A percentile compares a stretch with the other conserved stretches of the same genome.
Conservation (phyloP, 306 rosid species). For the Acacia crassicarpa region DNA sequence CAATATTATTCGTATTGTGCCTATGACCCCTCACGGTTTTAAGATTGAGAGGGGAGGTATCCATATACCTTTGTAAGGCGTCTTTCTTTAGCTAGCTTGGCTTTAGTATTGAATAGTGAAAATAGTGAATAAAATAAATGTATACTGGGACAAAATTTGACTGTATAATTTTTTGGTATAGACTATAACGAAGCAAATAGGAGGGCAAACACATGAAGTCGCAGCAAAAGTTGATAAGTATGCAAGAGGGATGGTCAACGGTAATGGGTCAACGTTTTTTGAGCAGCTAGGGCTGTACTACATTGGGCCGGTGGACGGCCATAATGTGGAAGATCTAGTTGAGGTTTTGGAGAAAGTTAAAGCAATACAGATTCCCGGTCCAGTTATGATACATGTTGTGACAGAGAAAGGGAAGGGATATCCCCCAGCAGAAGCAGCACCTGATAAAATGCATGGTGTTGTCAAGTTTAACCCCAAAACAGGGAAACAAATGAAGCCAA, state of each 20-base stretch:
- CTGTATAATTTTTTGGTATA: constrained; percentile 12
- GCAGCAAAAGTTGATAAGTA: constrained; percentile 82
- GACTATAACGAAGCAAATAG: constrained; percentile 67
- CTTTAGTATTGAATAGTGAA: too few species aligned
- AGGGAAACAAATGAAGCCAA: constrained; percentile 62
- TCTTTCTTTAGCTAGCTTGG: too few species aligned
- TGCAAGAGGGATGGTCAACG: constrained; percentile 69
- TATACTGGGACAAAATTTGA: constrained; percentile 12
- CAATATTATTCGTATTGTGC: too few species aligned
- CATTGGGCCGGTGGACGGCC: constrained; percentile 84
- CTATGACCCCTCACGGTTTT: too few species aligned
- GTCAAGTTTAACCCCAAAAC: constrained; percentile 69
- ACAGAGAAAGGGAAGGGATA: constrained; percentile 92
- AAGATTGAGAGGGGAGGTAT: too few species aligned
- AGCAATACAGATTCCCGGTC: constrained; percentile 66
- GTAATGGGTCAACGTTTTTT: constrained; percentile 61
- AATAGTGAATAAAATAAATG: too few species aligned
- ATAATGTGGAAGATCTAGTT: constrained; percentile 61
- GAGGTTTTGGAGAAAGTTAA: constrained; percentile 60
- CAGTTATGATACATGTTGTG: constrained; percentile 69
- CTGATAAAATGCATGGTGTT: constrained; percentile 80
- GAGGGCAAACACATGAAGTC: constrained; percentile 62
- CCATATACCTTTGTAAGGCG: too few species aligned
- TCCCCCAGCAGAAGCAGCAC: constrained; percentile 83
- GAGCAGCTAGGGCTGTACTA: constrained; percentile 84